Evolutionary conservation across 2,329 filamentous ascomycete genomes (phyloP).

Genomic region (Calonectria pseudoreteaudii): DNA sequence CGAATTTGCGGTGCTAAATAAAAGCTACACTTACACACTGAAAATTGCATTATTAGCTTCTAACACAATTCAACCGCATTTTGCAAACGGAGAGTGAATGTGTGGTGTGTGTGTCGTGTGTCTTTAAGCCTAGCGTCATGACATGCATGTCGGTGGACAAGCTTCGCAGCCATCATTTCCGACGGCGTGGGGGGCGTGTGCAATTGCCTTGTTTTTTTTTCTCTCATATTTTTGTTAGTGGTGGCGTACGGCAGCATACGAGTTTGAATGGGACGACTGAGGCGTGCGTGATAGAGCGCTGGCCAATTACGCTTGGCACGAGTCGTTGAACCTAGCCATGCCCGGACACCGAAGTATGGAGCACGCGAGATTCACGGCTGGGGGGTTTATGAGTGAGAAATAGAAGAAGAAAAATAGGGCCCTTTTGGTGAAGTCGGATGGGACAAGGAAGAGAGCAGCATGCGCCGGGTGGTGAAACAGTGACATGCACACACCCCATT

Average conservation of each 20-base stretch:
- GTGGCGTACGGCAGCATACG: not conserved
- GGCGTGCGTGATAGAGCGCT: not conserved
- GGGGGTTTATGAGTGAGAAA: not conserved
- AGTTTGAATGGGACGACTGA: not conserved
- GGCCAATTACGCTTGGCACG: not conserved
- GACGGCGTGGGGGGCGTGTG: not conserved
- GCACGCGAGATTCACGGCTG: not conserved
- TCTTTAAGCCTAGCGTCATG: slow-evolving; percentile 22
- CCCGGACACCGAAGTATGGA: slow-evolving; percentile 10
- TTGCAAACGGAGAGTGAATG: slow-evolving; percentile 6
- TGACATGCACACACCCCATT: not conserved
- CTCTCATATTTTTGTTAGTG: not conserved
- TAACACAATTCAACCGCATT: not conserved
- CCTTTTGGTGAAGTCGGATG: not conserved
- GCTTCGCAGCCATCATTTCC: slow-evolving; percentile 39
- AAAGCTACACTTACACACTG: slow-evolving; percentile 3
- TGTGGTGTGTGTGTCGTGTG: slow-evolving; percentile 15
- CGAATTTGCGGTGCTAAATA: not conserved
- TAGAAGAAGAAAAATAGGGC: not conserved
- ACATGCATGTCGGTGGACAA: slow-evolving; percentile 33
- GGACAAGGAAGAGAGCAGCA: not conserved
- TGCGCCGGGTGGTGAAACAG: not conserved
- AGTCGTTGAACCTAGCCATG: not conserved
- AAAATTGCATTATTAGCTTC: not conserved
- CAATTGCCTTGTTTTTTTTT: not conserved